Base-by-base conservation (phyloP, 2,329 filamentous ascomycete genomes). In the Kalmusia sp. region DNA sequence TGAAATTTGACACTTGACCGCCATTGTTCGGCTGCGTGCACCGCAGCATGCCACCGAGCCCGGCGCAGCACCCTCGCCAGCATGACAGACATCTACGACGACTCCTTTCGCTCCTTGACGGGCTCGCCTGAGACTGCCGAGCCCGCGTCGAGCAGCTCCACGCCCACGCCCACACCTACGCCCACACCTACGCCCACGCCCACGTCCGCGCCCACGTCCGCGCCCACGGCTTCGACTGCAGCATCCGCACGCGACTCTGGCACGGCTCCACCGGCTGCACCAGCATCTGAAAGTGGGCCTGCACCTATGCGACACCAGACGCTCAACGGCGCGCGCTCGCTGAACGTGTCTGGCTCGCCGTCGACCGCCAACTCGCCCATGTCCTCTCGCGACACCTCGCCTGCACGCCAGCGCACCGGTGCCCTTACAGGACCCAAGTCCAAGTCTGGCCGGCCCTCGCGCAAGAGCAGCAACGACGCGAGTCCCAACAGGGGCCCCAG, bases 331-430 rank as follows among this genome's bases (percentile, higher is more conserved):
- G 57, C 62, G 40, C 68, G 67, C 31, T 64, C 68, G 19, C 59
- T 69, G 37, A 67, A 65, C 59, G 55, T 59, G 54, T 68, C 70
- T n/a, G 65, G 54, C 58, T 68, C 69, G 37, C 68, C 75, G 17
- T 78, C 78, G 28, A 67, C 70, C 6, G 64, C 69, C 46, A 69
- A 69, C 50, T 80, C 78, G 56, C 79, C 79, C 31, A 65, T 72
- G 53, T 76, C 78, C 22, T 81, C 79, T 35, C 73, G 79, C 53
- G 80, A 80, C 61, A 71, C 74, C 25, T 81, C 79, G 43, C 79
- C 79, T 6, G 70, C 75, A 27, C 70, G 76, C 40, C 70, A 68
- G 38, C 69, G 64, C 57, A 61, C 61, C 47, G 45, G 57, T 11
- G 55, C 54, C 6, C 49, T 64, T 28, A 39, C 68, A 40, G 64